Base-by-base conservation (phyloP, 148 eudicot species). In the Spergularia marina region DNA sequence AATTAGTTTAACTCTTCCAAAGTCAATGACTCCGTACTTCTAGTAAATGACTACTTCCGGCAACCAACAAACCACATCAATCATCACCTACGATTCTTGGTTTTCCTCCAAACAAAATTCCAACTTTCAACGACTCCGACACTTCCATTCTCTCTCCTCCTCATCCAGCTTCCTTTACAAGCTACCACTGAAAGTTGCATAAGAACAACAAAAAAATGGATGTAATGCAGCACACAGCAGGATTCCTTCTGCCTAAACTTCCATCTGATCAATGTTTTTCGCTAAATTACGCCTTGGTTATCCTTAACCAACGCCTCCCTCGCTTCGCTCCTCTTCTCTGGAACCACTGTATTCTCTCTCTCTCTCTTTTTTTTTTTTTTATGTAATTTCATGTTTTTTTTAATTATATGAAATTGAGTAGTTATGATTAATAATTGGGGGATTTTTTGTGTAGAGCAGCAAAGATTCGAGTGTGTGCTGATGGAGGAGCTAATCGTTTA, bases 401-500 rank as follows among this genome's bases (percentile, higher is more conserved):
- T 30, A 23, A 23, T 23, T 23, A 23, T 20, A 18, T 1, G 15
- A 47, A 41, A 66, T 53, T 21, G 8, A 77, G 51, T 6, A 44
- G 10, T 53, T 8, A 12, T 25, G 34, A 10, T 12, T 7, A 10
- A n/a, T 20, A 3, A 23, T 39, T 60, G 40, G 30, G 54, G 34
- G 9, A 23, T 2, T 59, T 59, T 25, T 75, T 58, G 72, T 84
- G 76, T 89, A 74, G 88, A 83, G 80, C 96, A 94, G 97, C 96
- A 79, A 77, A 73, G 52, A 65, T 89, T 70, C 89, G 88, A 87
- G 47, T 94, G 5, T 94, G 91, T 80, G 97, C 97, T 0, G 98
- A 94, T 75, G 97, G 98, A 61, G 98, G 98, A 57, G 98, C 97
- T 5, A 94, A 94, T 77, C 88, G 98, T 13, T 44, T 91, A 73